Evolutionary conservation across 1,284 basidiomycete genomes (phyloP), one percentile per base, ranked within the genome.

Genomic region (Singerocomus rubriflavus): DNA sequence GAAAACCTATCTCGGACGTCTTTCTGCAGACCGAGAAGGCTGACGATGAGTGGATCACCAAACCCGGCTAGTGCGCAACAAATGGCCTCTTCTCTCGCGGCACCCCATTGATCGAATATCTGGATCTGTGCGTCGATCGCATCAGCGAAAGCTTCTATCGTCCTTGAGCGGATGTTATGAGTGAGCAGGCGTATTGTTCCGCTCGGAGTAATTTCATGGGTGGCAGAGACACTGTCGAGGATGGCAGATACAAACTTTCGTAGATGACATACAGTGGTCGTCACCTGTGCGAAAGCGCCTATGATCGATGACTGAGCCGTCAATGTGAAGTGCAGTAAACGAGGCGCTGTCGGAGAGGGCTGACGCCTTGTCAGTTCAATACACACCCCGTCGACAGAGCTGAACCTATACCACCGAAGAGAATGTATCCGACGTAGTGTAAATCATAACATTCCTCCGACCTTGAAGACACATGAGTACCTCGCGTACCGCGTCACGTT

Each of bases 91-190:
- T 94, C 91, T 42, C 74, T 74, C 2, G 68, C 66, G 0, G 89
- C 81, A 55, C 88, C 85, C 89, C 89, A 93, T 4, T 58, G 58
- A 50, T 88, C 79, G 51, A 91, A 81, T 0, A 57, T 56, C 14
- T 73, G 73, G 4, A 92, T 66, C 48, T 87, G 78, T 8, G 66
- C 54, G 42, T 84, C 81, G 39, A 91, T 70, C 0, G 87, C 87
- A 51, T 90, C 88, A 0, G 85, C 81, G 62, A 92, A 92, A 0
- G 92, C 91, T 62, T 93, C 88, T 12, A 85, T 69, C 0, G 89
- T 92, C 36, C 79, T 80, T 2, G 81, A 82, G 11, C 48, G 62
- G 36, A 56, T 53, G 38, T 39, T 58, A 37, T 60, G 59, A 26
- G 63, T 53, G 16, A 58, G 48, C 40, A 69, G 41, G 30, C 47